Base-by-base conservation (phyloP, 108 stramenopile species). In the Cyclotella cryptica region DNA sequence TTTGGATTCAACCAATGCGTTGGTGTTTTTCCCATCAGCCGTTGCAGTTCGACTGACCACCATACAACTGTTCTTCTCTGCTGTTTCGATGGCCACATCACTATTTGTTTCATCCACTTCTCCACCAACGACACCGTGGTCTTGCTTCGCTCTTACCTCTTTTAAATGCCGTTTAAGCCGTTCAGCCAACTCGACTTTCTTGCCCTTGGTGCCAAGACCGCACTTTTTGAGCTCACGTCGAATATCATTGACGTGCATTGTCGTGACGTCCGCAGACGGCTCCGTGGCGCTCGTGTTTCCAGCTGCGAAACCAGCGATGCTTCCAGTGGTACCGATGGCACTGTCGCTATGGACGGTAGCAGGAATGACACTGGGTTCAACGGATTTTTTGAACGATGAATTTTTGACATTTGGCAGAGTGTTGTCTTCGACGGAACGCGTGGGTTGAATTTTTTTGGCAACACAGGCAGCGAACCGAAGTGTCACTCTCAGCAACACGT, bases 401-500 rank as follows among this genome's bases (percentile, higher is more conserved):
- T 54, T n/a, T 41, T 69, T 24, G 29, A 18, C 28, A 63, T 62
- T 62, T 49, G 8, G 35, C 17, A n/a, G 11, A 22, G n/a, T 67
- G 19, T 22, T 28, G 41, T 10, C 11, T 11, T 54, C 21, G 21
- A 43, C 58, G 42, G 12, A 2, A 40, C 18, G 9, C 26, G 12
- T 42, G 14, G 66, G 17, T 21, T 11, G 21, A 17, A 74, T 17
- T 63, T 69, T 53, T 53, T 65, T 57, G 21, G 73, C 61, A 61
- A 45, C 55, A 71, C 52, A 67, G 17, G 74, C 22, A 28, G 81
- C 63, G n/a, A 82, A 61, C 2, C 81, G 81, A 49, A 82, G 42
- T 19, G 65, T 47, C 46, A 82, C 14, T 54, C 81, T 71, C 24
- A 82, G 42, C n/a, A 82, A 27, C 10, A 82, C 58, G 58, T 75